Conservation (phyloP, 345 rosid species). For the Pelargonium nanum region DNA sequence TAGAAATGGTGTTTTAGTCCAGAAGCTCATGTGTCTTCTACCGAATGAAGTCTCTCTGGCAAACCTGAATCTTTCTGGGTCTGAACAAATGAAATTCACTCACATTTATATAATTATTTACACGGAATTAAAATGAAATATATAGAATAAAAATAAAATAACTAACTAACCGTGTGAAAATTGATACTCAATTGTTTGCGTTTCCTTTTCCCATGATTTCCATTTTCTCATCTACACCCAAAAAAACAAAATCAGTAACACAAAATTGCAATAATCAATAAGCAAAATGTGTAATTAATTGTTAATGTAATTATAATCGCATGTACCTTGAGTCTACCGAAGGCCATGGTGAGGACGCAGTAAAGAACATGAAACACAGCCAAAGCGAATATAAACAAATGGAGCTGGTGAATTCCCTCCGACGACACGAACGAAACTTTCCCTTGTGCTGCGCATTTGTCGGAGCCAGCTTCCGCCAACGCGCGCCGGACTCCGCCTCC, state of each 20-base stretch:
- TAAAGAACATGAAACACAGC: background rate
- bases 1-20: constrained; percentile 49
- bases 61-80: constrained; percentile 89
- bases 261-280: too few relatives aligned
- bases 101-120: background rate
- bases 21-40: constrained; percentile 55
- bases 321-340: background rate
- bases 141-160: too few relatives aligned
- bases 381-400: background rate
- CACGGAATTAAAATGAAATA: background rate
- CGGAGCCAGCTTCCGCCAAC: background rate
- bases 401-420: background rate
- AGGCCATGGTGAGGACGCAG: background rate
- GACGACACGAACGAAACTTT: background rate
- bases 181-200: background rate
- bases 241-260: too few relatives aligned
- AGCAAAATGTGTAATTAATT: background rate
- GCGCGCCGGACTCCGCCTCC: background rate
- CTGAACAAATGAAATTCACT: constrained; percentile 18
- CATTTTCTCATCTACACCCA: background rate
- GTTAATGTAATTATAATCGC: too few relatives aligned
- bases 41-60: constrained; percentile 97
- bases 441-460: background rate
- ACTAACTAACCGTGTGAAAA: background rate
- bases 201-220: background rate